These are phyloP conservation scores for Xerocomellus intermedius DNA, from an alignment of 768 basidiomycete species.

Conservation along the genomic window DNA sequence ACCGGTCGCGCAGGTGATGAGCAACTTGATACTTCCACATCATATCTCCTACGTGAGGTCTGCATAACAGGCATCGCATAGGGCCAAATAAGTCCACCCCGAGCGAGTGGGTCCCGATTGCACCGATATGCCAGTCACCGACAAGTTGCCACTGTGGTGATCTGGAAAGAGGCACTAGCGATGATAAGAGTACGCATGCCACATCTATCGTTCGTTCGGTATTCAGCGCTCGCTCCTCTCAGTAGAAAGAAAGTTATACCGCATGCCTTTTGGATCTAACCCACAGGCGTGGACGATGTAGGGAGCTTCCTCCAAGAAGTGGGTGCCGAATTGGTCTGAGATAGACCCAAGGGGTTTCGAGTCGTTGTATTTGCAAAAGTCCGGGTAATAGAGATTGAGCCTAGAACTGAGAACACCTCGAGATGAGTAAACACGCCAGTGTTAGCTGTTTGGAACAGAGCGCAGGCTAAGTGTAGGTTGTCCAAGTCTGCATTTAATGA, in stretches of 20 bases:
- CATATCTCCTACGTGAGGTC: neutral
- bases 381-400: no score
- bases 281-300: slow-evolving; percentile 10
- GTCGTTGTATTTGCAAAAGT: neutral
- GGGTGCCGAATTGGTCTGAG: neutral
- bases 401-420: neutral
- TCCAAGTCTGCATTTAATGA: no score
- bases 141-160: slow-evolving; percentile 4
- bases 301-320: slow-evolving; percentile 4
- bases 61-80: slow-evolving; percentile 3
- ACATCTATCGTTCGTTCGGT: neutral
- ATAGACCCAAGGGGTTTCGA: neutral
- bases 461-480: slow-evolving; percentile 7
- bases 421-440: neutral
- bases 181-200: neutral
- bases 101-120: neutral
- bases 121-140: neutral
- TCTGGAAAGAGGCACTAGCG: neutral
- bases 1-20: no score
- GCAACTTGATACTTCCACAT: fast-evolving
- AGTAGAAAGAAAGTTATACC: neutral
- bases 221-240: neutral
- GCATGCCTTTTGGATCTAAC: slow-evolving; percentile 6
- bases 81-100: fast-evolving
- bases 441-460: neutral